Conservation (phyloP, 2,329 filamentous ascomycete genomes). For the Helotiales sp. region DNA sequence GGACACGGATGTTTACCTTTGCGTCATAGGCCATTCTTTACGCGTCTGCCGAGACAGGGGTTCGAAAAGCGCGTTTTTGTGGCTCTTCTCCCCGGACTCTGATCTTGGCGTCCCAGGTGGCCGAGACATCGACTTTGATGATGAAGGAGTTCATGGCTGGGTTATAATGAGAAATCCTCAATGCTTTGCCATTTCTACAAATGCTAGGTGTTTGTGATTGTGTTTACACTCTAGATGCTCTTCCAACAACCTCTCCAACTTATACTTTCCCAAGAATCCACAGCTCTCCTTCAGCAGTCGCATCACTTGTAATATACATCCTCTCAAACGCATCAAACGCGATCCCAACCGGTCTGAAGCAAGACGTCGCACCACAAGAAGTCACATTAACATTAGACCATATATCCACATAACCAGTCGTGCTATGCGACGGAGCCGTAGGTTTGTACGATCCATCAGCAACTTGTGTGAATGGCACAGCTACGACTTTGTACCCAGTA, state of each 20-base stretch:
- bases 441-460: constrained; percentile 26
- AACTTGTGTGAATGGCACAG: constrained; percentile 25
- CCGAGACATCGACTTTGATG: neutral
- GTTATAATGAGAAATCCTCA: neutral
- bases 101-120: neutral
- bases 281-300: constrained; percentile 24
- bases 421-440: constrained; percentile 10
- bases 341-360: constrained; percentile 25
- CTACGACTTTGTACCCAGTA: constrained; percentile 28
- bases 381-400: constrained; percentile 26
- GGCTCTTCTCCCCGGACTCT: neutral
- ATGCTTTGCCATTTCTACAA: neutral
- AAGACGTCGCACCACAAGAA: constrained; percentile 16
- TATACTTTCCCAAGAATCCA: constrained; percentile 22
- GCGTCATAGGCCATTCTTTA: constrained; percentile 2
- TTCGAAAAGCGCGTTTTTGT: neutral
- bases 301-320: constrained; percentile 29
- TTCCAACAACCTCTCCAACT: neutral
- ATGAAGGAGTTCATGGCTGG: neutral
- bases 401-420: constrained; percentile 27
- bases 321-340: constrained; percentile 21
- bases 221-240: neutral
- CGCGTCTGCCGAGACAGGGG: neutral
- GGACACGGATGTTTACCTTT: constrained; percentile 2
- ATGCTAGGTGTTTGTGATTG: neutral